Percentiles rank a stretch among this genome's conserved stretches.
These are phyloP conservation scores for Exophiala viscosa DNA, from an alignment of 2,329 filamentous ascomycete genomes.

Conservation along the genomic window DNA sequence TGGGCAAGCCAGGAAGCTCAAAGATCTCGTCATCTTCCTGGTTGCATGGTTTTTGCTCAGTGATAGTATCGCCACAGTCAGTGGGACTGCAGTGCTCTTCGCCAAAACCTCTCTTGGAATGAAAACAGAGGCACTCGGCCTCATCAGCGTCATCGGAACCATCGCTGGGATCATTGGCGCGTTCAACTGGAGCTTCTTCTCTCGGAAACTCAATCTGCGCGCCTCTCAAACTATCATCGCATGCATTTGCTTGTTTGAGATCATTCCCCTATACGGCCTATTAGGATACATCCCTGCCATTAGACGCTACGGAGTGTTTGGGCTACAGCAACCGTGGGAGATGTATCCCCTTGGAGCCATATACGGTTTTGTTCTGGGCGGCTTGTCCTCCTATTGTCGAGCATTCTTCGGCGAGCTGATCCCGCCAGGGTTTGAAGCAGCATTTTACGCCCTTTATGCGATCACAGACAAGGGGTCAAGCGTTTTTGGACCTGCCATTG, in stretches of 20 bases:
- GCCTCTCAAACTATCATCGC: slow-evolving; percentile 86
- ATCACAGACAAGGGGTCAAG: slow-evolving; percentile 97
- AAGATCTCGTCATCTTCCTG: slow-evolving; percentile 80
- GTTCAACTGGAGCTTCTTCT: slow-evolving; percentile 82
- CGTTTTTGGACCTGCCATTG: slow-evolving; percentile 89
- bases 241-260: slow-evolving; percentile 86
- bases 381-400: slow-evolving; percentile 84
- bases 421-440: slow-evolving; percentile 87
- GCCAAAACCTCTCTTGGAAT: slow-evolving; percentile 91
- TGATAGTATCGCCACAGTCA: slow-evolving; percentile 91
- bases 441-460: slow-evolving; percentile 93
- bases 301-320: slow-evolving; percentile 67
- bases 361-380: slow-evolving; percentile 92
- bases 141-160: slow-evolving; percentile 93
- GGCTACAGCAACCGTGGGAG: slow-evolving; percentile 91
- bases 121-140: slow-evolving; percentile 77
- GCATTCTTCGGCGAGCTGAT: slow-evolving; percentile 91
- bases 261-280: slow-evolving; percentile 89
- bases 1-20: slow-evolving; percentile 67
- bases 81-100: slow-evolving; percentile 89
- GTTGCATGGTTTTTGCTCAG: slow-evolving; percentile 91
- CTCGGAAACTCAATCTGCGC: slow-evolving; percentile 62
- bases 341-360: slow-evolving; percentile 91
- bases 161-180: slow-evolving; percentile 79
- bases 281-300: slow-evolving; percentile 82